A percentile compares a stretch with the other conserved stretches of the same genome.
These are phyloP conservation scores for Hibiscus tridactylites DNA, from an alignment of 345 rosid genomes.

Conservation along the genomic window DNA sequence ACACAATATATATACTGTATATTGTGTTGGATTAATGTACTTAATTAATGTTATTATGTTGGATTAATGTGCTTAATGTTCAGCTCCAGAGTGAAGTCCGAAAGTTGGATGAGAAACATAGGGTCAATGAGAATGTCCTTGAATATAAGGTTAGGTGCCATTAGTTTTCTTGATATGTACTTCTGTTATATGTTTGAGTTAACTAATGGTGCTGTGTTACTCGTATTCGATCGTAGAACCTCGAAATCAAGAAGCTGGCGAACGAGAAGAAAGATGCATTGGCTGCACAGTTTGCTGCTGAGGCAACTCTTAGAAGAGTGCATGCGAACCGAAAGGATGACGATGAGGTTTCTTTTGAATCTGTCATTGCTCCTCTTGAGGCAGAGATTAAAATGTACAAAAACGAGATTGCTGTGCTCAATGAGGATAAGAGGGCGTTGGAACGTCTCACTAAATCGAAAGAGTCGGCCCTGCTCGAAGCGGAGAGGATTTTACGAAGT, in stretches of 20 bases:
- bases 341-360: conserved; percentile 49
- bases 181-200: not conserved
- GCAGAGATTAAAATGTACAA: conserved; percentile 69
- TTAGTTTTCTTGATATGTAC: not conserved
- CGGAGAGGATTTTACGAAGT: conserved; percentile 72
- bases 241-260: conserved; percentile 58
- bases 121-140: conserved; percentile 40
- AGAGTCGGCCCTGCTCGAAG: conserved; percentile 78
- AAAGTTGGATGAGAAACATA: conserved; percentile 49
- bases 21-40: too few relatives aligned
- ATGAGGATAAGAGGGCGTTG: conserved; percentile 86
- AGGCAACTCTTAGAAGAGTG: conserved; percentile 71
- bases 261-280: conserved; percentile 77
- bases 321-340: conserved; percentile 61
- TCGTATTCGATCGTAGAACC: conserved; percentile 37
- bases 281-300: conserved; percentile 84
- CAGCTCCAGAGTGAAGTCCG: conserved; percentile 50
- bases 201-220: not conserved
- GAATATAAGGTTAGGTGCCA: conserved; percentile 49
- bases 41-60: too few relatives aligned
- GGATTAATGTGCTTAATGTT: not conserved
- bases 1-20: too few relatives aligned
- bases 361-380: conserved; percentile 80
- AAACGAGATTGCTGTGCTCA: conserved; percentile 58
- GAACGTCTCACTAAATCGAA: conserved; percentile 84